These are phyloP conservation scores for Candida pseudoglaebosa DNA, from an alignment of 805 yeast species.

Conservation along the genomic window DNA sequence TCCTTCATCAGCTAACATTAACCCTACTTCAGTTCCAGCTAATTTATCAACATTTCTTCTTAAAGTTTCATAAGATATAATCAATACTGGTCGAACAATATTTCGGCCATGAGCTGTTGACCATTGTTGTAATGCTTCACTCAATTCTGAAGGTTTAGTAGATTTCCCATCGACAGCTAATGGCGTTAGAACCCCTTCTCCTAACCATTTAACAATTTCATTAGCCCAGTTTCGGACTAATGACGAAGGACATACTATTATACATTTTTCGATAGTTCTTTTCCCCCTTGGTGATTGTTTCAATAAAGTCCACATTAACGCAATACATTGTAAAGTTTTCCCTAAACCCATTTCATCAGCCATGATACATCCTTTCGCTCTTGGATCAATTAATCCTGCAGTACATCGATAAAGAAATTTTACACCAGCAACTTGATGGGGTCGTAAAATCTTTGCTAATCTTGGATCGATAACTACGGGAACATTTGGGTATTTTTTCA, in stretches of 20 bases:
- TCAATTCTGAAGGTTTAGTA: constrained; percentile 66
- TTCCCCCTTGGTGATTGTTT: constrained; percentile 84
- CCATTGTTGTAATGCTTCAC: constrained; percentile 73
- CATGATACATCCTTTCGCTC: constrained; percentile 95
- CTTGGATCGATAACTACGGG: constrained; percentile 95
- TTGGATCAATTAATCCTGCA: constrained; percentile 75
- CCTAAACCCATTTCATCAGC: constrained; percentile 98
- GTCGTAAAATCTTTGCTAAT: constrained; percentile 78
- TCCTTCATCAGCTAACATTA: constrained; percentile 60
- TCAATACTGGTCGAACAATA: constrained; percentile 87
- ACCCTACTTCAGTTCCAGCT: constrained; percentile 75
- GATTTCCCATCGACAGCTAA: constrained; percentile 90
- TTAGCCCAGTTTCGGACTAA: constrained; percentile 96
- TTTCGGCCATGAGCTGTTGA: constrained; percentile 82
- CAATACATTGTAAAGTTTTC: constrained; percentile 82
- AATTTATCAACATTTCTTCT: constrained; percentile 78
- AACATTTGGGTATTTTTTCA: constrained; percentile 68
- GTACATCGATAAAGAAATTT: constrained; percentile 87
- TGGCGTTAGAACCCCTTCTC: constrained; percentile 84
- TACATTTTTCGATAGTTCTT: constrained; percentile 80
- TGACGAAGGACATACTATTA: constrained; percentile 93
- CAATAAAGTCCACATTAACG: constrained; percentile 88
- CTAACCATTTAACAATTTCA: constrained; percentile 92
- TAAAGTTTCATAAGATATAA: constrained; percentile 90
- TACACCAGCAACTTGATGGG: constrained; percentile 96